Conservation (phyloP, 75 land plant species). For the Pinus tabuliformis region DNA sequence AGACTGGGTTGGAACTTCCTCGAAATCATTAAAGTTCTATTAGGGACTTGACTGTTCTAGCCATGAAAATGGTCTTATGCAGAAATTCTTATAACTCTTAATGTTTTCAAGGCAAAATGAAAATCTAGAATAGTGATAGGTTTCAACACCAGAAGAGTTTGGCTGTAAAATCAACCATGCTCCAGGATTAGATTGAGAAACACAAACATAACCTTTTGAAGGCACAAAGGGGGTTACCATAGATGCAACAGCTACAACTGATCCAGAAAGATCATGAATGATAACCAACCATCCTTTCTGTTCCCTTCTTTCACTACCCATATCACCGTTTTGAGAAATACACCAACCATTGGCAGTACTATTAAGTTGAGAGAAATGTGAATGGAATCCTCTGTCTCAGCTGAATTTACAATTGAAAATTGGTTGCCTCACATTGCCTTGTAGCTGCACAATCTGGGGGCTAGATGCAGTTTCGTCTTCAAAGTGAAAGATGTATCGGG, state of each 20-base stretch:
- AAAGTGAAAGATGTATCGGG: conserved; percentile 89
- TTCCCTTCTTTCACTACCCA: conserved; percentile 60
- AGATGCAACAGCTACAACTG: conserved; percentile 90
- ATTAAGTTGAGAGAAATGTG: conserved; percentile 39
- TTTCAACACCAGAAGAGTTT: conserved; percentile 21
- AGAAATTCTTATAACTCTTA: too few relatives aligned
- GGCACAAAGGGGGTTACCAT: conserved; percentile 99
- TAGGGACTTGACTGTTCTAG: too few relatives aligned
- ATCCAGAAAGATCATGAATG: conserved; percentile 93
- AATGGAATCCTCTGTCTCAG: too few relatives aligned
- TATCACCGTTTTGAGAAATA: conserved; percentile 27
- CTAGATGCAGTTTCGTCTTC: conserved; percentile 65
- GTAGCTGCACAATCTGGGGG: conserved; percentile 86
- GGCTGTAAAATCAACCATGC: conserved; percentile 93
- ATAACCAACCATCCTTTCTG: too few relatives aligned
- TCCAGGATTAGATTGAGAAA: conserved; percentile 88
- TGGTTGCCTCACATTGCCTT: conserved; percentile 68
- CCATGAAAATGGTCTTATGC: too few relatives aligned
- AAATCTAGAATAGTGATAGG: too few relatives aligned
- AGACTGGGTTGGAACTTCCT: too few relatives aligned
- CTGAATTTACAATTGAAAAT: conserved; percentile 92
- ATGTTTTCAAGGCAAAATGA: too few relatives aligned
- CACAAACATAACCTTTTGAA: conserved; percentile 79
- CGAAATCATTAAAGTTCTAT: too few relatives aligned
- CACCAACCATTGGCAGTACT: conserved; percentile 34